phyloP scores from a whole-genome alignment of 495 filamentous ascomycete genomes.

The Sporormia fimetaria region DNA sequence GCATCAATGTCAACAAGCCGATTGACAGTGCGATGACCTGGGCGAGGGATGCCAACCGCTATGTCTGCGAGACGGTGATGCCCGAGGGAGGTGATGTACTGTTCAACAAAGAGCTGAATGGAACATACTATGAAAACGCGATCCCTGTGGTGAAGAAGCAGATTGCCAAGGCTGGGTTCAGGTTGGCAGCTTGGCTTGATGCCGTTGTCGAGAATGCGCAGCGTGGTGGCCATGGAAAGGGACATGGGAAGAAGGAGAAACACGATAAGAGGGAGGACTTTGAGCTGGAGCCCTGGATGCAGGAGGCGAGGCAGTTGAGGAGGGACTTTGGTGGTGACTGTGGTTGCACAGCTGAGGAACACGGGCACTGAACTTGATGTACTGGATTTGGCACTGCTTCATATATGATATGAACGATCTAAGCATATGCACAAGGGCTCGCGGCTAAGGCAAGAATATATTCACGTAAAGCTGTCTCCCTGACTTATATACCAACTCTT shows the following conservation, averaged over 20 bases:
- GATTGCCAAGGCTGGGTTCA: slow-evolving; percentile 46
- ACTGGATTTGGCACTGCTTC: no score
- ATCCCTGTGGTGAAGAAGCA: slow-evolving; percentile 55
- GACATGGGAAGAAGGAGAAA: slow-evolving; percentile 4
- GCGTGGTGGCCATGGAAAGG: neutral
- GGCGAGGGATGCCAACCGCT: slow-evolving; percentile 50
- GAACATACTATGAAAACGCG: slow-evolving; percentile 51
- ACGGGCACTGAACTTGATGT: slow-evolving; percentile 14
- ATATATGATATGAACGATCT: no score
- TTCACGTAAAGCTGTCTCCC: no score
- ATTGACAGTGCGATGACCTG: slow-evolving; percentile 44
- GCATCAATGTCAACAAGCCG: slow-evolving; percentile 41
- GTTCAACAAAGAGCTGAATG: slow-evolving; percentile 45
- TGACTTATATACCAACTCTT: no score
- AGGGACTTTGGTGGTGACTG: slow-evolving; percentile 24
- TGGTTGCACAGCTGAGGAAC: slow-evolving; percentile 14
- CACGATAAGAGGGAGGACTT: slow-evolving; percentile 3
- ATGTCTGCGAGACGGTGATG: slow-evolving; percentile 51
- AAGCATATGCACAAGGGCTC: no score
- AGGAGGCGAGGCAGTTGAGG: slow-evolving; percentile 16
- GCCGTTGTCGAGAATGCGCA: slow-evolving; percentile 17
- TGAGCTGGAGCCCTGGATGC: slow-evolving; percentile 11
- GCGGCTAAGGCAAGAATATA: no score
- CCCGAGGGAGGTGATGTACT: slow-evolving; percentile 44
- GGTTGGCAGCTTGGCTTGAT: slow-evolving; percentile 29